Base-by-base conservation (phyloP, 2,329 filamentous ascomycete species). In the Aspergillus pseudoviridinutans region DNA sequence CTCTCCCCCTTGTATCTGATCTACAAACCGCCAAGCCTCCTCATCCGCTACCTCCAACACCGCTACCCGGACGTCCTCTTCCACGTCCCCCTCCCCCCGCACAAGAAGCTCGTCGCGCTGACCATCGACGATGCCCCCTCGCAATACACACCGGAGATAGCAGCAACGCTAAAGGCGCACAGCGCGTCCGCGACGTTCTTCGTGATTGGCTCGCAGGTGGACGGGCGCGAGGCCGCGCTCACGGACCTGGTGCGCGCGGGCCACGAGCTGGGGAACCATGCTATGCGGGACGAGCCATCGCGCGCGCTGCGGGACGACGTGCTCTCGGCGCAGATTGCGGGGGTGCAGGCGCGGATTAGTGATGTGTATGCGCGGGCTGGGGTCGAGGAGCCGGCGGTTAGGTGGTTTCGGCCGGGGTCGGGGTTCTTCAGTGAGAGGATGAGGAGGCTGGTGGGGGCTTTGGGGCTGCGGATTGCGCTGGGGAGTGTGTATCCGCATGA, bases 401-500 rank as follows among this genome's bases (percentile, higher is more conserved):
- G 82, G 61, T 93, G 88, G 73, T 96, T 94, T 74, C 84, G 92
- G 0, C 92, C 92, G 0, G 92, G 92, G 0, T 92, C 88, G 0
- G 92, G 92, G 14, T 87, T 95, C 72, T 96, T 96, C 77, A 91
- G 83, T 67, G 77, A 79, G 46, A 73, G 83, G 20, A 92, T 96
- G 86, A 80, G 89, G 17, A 68, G 68, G 35, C 70, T 88, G 38
- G 74, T 91, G 7, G 75, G 76, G 35, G 78, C 75, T 53, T 70
- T 91, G 59, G 87, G 86, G 3, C 92, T 91, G 73, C 79, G 81
- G 51, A 79, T 94, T 53, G 87, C 92, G n/a, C 77, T 96, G 42
- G 92, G 92, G 2, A 87, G 86, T 72, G 87, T 96, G 44, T 96
- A 95, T 74, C 92, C 92, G 4, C 91, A 96, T 76, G 92, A 96